Base-by-base conservation (phyloP, 192 early-diverging fungal species). In the Coemansia sp. region DNA sequence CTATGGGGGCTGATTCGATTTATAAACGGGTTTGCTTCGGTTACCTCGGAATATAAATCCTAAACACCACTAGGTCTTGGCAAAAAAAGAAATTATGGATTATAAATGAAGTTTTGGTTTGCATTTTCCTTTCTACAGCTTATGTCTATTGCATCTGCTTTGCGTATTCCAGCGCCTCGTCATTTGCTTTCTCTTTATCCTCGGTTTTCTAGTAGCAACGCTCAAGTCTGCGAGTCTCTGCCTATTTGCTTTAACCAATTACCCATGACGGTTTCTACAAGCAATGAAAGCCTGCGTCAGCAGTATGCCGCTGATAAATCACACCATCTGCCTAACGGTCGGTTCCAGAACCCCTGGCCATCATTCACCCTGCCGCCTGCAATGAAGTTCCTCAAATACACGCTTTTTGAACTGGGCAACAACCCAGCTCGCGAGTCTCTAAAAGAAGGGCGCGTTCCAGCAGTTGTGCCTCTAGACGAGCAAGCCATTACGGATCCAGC, bases 261-360 rank as follows among this genome's bases (percentile, higher is more conserved):
- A 13, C 45, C 45, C 10, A 48, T 48, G 46, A 10, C 40, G 18
- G 40, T 42, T 16, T 42, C 46, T 5, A 11, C 21, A n/a, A 3
- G 14, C 14, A 48, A 48, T 14, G 49, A 51, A 13, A 15, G 33
- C 8, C 33, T 51, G 49, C 49, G 49, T 9, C 30, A 16, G 39
- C 30, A 57, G 35, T 28, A 57, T n/a, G 40, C 50, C 16, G 38
- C 57, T 31, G 52, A 63, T 51, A 71, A 64, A 30, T 63, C 67
- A 14, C 80, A 84, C 50, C 81, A 84, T 39, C 40, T 63, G 19
- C 59, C 64, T 37, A 65, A 69, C 31, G 80, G 81, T n/a, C 83
- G 84, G 5, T 89, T 89, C 45, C 44, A 53, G 2, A 89, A 87
- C 66, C 87, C 87, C 3, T 89, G 87, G 87, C 71, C 80, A 1